Percentiles rank a stretch among this genome's conserved stretches.
These are phyloP conservation scores for Beta vulgaris DNA, from an alignment of 148 eudicot species.

Conservation along the genomic window DNA sequence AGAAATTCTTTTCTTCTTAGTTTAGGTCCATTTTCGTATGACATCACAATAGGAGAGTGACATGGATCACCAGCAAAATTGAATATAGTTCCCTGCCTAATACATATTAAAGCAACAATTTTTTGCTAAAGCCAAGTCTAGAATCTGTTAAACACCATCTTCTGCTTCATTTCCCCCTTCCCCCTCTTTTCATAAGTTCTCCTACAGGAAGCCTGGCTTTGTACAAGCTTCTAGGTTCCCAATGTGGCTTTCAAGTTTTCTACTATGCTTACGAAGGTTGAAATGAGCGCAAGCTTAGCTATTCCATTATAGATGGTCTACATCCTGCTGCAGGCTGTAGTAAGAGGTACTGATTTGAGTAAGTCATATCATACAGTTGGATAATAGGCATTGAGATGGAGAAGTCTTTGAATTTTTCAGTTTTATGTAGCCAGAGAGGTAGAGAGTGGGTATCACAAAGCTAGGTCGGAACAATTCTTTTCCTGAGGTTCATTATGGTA, in stretches of 20 bases:
- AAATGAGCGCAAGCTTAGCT: neutral
- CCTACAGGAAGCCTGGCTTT: neutral
- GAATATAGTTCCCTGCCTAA: slow-evolving; percentile 9
- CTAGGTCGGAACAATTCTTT: neutral
- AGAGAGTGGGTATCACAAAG: neutral
- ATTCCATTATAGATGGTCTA: neutral
- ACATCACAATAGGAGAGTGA: slow-evolving; percentile 6
- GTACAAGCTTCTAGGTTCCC: neutral
- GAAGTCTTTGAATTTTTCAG: slow-evolving; percentile 1
- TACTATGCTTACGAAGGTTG: neutral
- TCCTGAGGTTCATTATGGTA: neutral
- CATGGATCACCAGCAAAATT: slow-evolving; percentile 15
- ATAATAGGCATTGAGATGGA: neutral
- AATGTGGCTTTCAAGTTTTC: neutral
- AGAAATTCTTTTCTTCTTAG: neutral
- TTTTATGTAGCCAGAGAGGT: too few species aligned
- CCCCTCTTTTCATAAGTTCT: neutral
- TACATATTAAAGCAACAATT: neutral
- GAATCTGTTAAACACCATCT: neutral
- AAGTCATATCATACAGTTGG: neutral
- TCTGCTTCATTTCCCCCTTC: slow-evolving; percentile 2
- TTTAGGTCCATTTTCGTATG: slow-evolving; percentile 4
- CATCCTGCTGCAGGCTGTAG: neutral
- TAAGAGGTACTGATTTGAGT: neutral
- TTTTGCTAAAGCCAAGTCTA: slow-evolving; percentile 1